Conservation (phyloP, 2,329 filamentous ascomycete genomes). For the Pseudogymnoascus sp. region DNA sequence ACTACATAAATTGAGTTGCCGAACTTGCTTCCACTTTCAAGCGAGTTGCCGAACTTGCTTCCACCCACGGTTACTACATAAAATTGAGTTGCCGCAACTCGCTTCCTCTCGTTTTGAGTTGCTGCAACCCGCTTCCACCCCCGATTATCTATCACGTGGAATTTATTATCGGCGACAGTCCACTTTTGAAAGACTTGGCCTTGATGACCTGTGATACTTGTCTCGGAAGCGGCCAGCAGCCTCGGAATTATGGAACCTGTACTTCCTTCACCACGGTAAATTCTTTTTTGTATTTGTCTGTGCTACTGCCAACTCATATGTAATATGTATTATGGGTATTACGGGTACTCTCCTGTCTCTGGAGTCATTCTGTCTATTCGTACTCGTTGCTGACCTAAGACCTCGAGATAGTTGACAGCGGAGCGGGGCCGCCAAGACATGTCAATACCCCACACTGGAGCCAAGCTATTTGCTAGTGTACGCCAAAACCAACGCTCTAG, state of each 20-base stretch:
- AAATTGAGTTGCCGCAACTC: no score
- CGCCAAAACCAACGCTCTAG: neutral
- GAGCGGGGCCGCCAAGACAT: neutral
- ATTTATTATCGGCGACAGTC: neutral
- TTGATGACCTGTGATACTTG: neutral
- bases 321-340: neutral
- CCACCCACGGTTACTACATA: no score
- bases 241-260: neutral
- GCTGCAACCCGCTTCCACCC: no score
- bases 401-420: neutral
- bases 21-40: no score
- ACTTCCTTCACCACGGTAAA: neutral
- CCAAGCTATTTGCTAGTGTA: neutral
- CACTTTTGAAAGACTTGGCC: neutral
- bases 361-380: neutral
- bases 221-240: neutral
- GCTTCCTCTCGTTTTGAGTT: no score
- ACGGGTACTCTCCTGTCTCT: neutral
- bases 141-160: neutral
- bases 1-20: no score
- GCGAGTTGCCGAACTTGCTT: no score
- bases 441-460: neutral
- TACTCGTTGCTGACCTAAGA: neutral
- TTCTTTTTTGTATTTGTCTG: neutral
- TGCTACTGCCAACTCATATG: neutral